Conservation (phyloP, 1,139 yeast species). For the Tardiomyces blankii region DNA sequence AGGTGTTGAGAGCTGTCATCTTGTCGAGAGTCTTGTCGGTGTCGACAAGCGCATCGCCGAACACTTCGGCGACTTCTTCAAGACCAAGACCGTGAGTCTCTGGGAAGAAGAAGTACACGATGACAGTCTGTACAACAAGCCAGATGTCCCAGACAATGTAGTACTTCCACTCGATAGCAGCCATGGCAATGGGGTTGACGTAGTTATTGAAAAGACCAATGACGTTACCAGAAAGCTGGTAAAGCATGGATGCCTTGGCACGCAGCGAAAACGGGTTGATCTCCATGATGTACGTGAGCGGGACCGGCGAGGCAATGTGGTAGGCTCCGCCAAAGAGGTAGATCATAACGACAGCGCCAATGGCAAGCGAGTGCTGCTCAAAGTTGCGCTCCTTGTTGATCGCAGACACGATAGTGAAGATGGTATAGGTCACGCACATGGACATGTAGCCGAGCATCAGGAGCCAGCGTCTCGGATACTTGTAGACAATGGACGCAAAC, state of each 20-base stretch:
- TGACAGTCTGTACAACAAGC: constrained; percentile 3
- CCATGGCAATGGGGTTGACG: constrained; percentile 52
- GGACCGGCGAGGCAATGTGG: constrained; percentile 9
- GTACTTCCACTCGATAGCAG: constrained; percentile 47
- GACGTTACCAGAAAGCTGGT: constrained; percentile 15
- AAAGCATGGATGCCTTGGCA: constrained; percentile 24
- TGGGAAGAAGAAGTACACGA: constrained; percentile 32
- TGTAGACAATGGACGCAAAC: constrained; percentile 14
- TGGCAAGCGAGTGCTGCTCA: neutral
- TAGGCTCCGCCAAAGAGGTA: constrained; percentile 11
- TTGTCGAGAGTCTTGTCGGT: constrained; percentile 21
- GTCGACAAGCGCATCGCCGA: constrained; percentile 7
- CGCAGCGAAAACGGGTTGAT: constrained; percentile 30
- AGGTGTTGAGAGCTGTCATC: neutral
- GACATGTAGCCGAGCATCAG: constrained; percentile 18
- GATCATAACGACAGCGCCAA: constrained; percentile 4
- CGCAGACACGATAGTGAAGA: constrained; percentile 15
- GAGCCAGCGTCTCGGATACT: constrained; percentile 25
- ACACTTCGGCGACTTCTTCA: constrained; percentile 34
- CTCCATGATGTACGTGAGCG: constrained; percentile 29
- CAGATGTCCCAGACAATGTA: constrained; percentile 27
- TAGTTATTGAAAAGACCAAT: constrained; percentile 32
- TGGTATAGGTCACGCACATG: constrained; percentile 11
- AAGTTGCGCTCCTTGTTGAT: constrained; percentile 3
- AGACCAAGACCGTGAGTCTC: constrained; percentile 34